These are phyloP conservation scores for Botrytis squamosa DNA, from an alignment of 2,329 filamentous ascomycete genomes.

Conservation along the genomic window DNA sequence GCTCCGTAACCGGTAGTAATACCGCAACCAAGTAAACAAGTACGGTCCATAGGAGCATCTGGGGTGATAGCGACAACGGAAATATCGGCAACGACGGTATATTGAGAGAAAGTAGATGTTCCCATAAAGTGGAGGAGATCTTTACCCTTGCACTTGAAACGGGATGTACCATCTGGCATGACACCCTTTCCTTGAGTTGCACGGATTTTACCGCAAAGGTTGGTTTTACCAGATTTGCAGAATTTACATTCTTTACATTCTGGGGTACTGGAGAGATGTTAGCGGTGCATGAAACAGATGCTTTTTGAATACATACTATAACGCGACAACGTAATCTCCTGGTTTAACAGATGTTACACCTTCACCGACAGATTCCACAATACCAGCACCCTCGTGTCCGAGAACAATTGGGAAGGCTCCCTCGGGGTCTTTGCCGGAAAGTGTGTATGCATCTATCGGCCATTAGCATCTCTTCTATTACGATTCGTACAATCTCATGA, in stretches of 20 bases:
- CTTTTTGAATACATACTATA: constrained; percentile 61
- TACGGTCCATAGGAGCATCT: constrained; percentile 91
- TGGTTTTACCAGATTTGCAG: constrained; percentile 99
- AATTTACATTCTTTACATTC: constrained; percentile 99
- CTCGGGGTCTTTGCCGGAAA: constrained; percentile 96
- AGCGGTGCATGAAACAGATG: neutral
- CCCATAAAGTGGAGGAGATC: constrained; percentile 99
- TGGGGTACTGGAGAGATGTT: constrained; percentile 65
- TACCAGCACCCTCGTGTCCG: constrained; percentile 86
- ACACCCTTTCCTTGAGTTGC: constrained; percentile 93
- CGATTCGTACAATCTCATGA: neutral
- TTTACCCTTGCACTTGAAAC: constrained; percentile 93
- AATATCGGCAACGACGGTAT: constrained; percentile 97
- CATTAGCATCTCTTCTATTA: constrained; percentile 10
- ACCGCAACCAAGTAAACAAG: constrained; percentile 93
- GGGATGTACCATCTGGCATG: constrained; percentile 94
- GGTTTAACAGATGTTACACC: constrained; percentile 92
- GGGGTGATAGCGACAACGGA: constrained; percentile 91
- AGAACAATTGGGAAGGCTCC: constrained; percentile 87
- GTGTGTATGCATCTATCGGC: constrained; percentile 77
- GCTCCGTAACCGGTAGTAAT: constrained; percentile 99
- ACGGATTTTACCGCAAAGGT: constrained; percentile 98
- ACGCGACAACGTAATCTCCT: constrained; percentile 86
- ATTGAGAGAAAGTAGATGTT: constrained; percentile 97
- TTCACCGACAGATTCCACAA: constrained; percentile 91